Evolutionary conservation across 2,329 filamentous ascomycete species (phyloP), one percentile per base, ranked within the genome.

Genomic region (Cytospora chrysosperma): DNA sequence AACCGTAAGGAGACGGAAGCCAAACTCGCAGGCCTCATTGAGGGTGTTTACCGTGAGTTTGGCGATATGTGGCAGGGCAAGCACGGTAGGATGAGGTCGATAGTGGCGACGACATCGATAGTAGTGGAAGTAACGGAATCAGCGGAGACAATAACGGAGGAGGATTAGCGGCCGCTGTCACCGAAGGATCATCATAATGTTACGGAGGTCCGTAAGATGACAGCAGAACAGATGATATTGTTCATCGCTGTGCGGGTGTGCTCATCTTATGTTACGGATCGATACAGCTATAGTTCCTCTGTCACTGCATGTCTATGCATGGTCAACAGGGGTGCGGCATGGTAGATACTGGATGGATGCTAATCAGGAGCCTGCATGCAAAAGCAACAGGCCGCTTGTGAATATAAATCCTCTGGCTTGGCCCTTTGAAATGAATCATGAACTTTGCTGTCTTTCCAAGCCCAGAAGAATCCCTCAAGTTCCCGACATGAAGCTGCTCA

Each of bases 41-140:
- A 62, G 15, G 34, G 43, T 15, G 53, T 59, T 13, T 65, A 59
- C 56, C n/a, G 43, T 15, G 26, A 43, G 3, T 59, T 56, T 26
- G 55, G 63, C 19, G 63, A 65, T 40, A 34, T 56, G 26, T 65
- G 55, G 59, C 59, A 57, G 43, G 59, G 63, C n/a, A 49, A 52
- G 8, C 40, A 62, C 17, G 63, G 60, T 24, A 55, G 59, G 27
- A 55, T 55, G 47, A 56, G 51, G 10, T 58, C 55, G 19, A 56
- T 65, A 37, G 49, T 61, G 15, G 59, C 60, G 9, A 61, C 60
- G 21, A 65, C 63, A 6, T 58, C 56, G 21, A 56, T 65, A 30
- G 55, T 37, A 32, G 59, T 61, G 28, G 59, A 61, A 55, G 59
- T 61, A 27, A 28, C 51, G 49, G 40, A 61, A 1, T 50, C 59